These are phyloP conservation scores for Clathrus columnatus DNA, from an alignment of 768 basidiomycete genomes.

Conservation along the genomic window DNA sequence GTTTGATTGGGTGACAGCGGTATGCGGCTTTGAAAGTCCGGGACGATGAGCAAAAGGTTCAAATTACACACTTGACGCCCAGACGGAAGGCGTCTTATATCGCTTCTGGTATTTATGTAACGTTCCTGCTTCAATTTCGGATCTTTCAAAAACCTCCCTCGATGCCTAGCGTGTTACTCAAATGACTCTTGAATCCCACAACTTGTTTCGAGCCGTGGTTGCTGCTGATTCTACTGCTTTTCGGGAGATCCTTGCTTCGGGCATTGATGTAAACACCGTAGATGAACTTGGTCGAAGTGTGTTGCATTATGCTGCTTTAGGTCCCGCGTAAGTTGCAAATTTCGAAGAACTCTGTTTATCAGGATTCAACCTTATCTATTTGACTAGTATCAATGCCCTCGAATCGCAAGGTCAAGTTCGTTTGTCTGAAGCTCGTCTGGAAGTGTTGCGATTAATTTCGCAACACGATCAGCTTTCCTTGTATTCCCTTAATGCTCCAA, in stretches of 20 bases:
- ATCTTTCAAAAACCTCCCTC: neutral
- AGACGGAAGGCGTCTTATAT: neutral
- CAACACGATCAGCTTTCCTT: conserved; percentile 52
- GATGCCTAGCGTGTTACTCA: neutral
- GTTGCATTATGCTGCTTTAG: conserved; percentile 58
- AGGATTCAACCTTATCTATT: neutral
- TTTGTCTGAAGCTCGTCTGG: conserved; percentile 47
- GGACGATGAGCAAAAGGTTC: neutral
- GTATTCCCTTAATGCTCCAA: conserved; percentile 66
- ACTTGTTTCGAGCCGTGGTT: conserved; percentile 34
- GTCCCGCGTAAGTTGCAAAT: conserved; percentile 8
- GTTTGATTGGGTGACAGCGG: too few species aligned
- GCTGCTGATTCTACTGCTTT: conserved; percentile 48
- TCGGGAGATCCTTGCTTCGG: conserved; percentile 41
- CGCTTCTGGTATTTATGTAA: neutral
- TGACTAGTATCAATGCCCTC: conserved; percentile 31
- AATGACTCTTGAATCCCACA: conserved; percentile 1
- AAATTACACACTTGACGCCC: too few species aligned
- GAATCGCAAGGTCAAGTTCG: conserved; percentile 67
- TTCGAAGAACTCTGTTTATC: neutral
- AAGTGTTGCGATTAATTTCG: conserved; percentile 47
- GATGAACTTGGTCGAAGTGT: conserved; percentile 54
- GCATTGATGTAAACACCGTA: conserved; percentile 61
- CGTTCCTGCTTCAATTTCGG: neutral
- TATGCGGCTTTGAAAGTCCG: neutral